Percentiles rank a stretch among this genome's conserved stretches.
Conservation (phyloP, 2,329 filamentous ascomycete genomes). For the Exophiala sideris region DNA sequence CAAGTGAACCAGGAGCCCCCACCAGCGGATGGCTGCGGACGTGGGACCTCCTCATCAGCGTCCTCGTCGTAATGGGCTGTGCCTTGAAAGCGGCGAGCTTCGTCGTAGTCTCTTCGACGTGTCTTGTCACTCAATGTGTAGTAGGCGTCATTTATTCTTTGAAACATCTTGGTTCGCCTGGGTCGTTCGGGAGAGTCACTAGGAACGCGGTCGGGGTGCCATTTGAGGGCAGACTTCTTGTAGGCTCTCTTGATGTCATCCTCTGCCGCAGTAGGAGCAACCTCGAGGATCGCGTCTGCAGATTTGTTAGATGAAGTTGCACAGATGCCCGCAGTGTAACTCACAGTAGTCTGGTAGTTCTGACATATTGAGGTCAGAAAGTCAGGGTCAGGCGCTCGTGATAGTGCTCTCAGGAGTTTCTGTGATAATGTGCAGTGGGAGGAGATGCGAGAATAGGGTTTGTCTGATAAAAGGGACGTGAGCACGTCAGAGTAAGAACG, state of each 20-base stretch:
- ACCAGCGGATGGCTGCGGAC: conserved; percentile 34
- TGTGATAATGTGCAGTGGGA: neutral
- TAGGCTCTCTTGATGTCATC: conserved; percentile 91
- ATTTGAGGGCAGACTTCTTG: conserved; percentile 87
- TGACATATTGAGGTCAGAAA: conserved; percentile 14
- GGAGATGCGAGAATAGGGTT: neutral
- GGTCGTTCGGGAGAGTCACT: conserved; percentile 77
- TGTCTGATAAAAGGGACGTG: no score
- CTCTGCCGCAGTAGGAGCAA: conserved; percentile 69
- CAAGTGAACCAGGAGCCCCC: conserved; percentile 62
- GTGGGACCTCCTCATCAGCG: conserved; percentile 30
- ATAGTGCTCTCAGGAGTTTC: neutral
- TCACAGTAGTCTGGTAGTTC: conserved; percentile 29
- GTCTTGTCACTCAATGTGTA: conserved; percentile 79
- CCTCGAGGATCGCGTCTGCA: conserved; percentile 56
- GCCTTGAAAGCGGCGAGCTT: conserved; percentile 59
- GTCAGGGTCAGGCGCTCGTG: no score
- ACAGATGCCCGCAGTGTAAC: neutral
- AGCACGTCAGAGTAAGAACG: no score
- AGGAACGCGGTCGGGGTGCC: conserved; percentile 87
- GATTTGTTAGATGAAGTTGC: neutral
- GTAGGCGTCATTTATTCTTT: conserved; percentile 89
- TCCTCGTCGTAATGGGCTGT: conserved; percentile 51
- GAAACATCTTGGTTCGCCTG: conserved; percentile 79
- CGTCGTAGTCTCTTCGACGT: conserved; percentile 80